phyloP scores from a whole-genome alignment of 768 basidiomycete species.

The Rhodotorula graminis region DNA sequence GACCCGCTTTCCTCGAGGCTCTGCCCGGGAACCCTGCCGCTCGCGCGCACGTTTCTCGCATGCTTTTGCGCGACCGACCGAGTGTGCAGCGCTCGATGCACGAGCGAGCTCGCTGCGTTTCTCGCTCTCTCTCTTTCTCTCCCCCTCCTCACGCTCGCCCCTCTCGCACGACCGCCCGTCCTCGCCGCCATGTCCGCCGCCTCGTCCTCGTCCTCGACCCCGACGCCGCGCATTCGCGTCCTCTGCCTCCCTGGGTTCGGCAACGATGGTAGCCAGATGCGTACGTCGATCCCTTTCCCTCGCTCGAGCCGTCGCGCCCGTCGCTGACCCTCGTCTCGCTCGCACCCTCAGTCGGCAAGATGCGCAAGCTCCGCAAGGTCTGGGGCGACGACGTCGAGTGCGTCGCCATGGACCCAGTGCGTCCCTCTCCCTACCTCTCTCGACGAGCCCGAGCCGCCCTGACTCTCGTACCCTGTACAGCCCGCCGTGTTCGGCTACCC shows the following conservation, averaged over 20 bases:
- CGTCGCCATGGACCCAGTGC: neutral
- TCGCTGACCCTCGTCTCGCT: neutral
- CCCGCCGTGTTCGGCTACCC: neutral
- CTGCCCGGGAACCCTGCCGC: too few relatives aligned
- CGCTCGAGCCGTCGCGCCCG: neutral
- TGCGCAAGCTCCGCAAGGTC: neutral
- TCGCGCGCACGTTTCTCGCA: too few relatives aligned
- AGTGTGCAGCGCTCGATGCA: too few relatives aligned
- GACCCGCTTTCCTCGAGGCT: too few relatives aligned
- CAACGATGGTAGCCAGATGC: neutral
- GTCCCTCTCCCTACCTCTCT: neutral
- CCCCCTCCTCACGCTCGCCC: too few relatives aligned
- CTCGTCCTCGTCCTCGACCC: neutral
- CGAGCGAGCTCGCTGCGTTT: too few relatives aligned
- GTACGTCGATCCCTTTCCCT: neutral
- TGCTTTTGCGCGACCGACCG: too few relatives aligned
- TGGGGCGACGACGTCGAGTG: neutral
- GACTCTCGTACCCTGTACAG: neutral
- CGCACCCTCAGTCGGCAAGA: neutral
- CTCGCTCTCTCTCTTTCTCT: too few relatives aligned
- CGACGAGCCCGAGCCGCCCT: neutral
- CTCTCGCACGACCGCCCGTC: too few relatives aligned
- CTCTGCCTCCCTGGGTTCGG: neutral
- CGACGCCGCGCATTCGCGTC: neutral
- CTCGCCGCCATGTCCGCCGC: too few relatives aligned